These are phyloP conservation scores for Lipomyces sp. DNA, from an alignment of 805 yeast species.

Conservation along the genomic window DNA sequence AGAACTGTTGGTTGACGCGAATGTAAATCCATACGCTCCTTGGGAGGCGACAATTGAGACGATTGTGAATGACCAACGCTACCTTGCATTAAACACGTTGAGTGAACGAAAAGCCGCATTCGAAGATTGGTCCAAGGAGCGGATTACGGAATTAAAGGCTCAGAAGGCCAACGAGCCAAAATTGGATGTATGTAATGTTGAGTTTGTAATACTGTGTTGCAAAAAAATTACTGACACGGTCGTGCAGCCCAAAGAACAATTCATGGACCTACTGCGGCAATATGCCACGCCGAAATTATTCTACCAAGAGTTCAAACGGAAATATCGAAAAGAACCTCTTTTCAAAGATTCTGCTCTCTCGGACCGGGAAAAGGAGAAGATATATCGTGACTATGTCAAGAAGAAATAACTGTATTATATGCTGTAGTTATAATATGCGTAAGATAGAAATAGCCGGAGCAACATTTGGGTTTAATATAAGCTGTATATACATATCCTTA, in stretches of 20 bases:
- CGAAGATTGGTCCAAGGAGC: slow-evolving; percentile 52
- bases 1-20: slow-evolving; percentile 45
- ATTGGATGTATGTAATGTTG: slow-evolving; percentile 4
- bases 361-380: slow-evolving; percentile 49
- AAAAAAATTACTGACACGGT: not conserved
- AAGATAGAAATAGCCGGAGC: no score
- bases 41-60: slow-evolving; percentile 56
- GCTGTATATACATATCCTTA: not conserved
- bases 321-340: slow-evolving; percentile 42
- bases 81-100: slow-evolving; percentile 46
- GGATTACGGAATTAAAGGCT: slow-evolving; percentile 26
- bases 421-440: not conserved
- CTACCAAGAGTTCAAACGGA: slow-evolving; percentile 51
- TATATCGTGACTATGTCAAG: slow-evolving; percentile 47
- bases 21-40: slow-evolving; percentile 52
- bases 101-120: slow-evolving; percentile 49
- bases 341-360: slow-evolving; percentile 41
- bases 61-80: slow-evolving; percentile 52
- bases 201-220: not conserved
- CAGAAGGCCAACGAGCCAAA: slow-evolving; percentile 20
- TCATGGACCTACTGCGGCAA: slow-evolving; percentile 42
- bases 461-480: slow-evolving; percentile 59
- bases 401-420: not conserved
- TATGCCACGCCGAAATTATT: slow-evolving; percentile 43
- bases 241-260: slow-evolving; percentile 39